Conservation (phyloP, 768 basidiomycete genomes). For the Porpolomopsis calyptriformis region DNA sequence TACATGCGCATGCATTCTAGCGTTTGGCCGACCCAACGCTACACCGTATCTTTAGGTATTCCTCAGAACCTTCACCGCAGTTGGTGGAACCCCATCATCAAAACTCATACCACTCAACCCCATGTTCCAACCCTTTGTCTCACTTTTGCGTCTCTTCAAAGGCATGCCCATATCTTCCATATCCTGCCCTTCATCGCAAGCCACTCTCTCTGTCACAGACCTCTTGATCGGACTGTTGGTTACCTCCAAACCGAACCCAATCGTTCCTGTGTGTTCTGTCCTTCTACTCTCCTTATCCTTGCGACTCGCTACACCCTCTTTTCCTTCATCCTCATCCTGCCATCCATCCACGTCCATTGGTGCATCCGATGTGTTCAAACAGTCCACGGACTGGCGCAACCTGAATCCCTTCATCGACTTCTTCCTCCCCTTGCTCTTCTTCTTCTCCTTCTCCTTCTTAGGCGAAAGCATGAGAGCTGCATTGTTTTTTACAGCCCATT, state of each 20-base stretch:
- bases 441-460: constrained; percentile 30
- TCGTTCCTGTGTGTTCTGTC: constrained; percentile 13
- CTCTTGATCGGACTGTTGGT: constrained; percentile 36
- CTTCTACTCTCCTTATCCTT: constrained; percentile 13
- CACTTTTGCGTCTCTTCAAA: background rate
- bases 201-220: constrained; percentile 18
- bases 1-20: no score
- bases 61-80: no score
- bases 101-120: background rate
- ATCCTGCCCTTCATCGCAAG: constrained; percentile 14
- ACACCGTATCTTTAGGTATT: no score
- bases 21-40: no score
- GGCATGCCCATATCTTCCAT: constrained; percentile 6
- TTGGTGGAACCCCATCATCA: background rate
- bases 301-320: constrained; percentile 5
- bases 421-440: constrained; percentile 1
- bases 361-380: background rate
- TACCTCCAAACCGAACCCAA: constrained; percentile 34
- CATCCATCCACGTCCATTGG: constrained; percentile 17
- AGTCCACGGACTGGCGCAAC: constrained; percentile 9
- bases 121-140: background rate
- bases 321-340: constrained; percentile 14
- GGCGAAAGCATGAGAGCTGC: constrained; percentile 49
- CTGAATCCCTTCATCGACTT: constrained; percentile 11
- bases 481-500: constrained; percentile 62